Evolutionary conservation across 495 filamentous ascomycete genomes (phyloP), one percentile per base, ranked within the genome.

Genomic region (Neurospora intermedia): DNA sequence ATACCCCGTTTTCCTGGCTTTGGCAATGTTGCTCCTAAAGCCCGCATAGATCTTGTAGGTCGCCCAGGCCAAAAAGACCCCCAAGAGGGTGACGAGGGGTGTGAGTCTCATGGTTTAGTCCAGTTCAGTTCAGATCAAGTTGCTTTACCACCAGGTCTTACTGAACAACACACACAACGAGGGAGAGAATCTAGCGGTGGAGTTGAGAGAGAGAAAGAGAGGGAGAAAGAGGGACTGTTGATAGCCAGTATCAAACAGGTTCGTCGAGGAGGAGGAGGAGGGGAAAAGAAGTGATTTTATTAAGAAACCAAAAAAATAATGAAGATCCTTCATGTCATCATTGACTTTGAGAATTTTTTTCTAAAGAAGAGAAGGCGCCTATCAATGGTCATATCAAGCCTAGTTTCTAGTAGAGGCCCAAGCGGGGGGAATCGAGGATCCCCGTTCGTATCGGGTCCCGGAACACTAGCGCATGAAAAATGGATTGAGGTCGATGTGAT

Each of bases 1-100:
- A 13, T 87, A 72, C 0, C 83, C 83, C 15, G 81, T 81, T 46
- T 77, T 77, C 74, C 84, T 83, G n/a, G 86, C 86, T 6, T 78
- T 78, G 2, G 78, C 77, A 41, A 86, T 84, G 62, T 86, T 85
- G 10, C 69, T 76, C 15, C 73, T 76, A 59, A 85, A 77, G 35
- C 78, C 82, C 1, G 76, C 74, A 54, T 79, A 46, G 54, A 75
- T 70, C 43, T 69, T 77, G 73, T 78, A 80, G 38, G 75, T 38
- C 10, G 66, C 40, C 31, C 71, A 74, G 0, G 54, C 71, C 6
- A 73, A 39, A 27, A 69, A 66, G 9, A 72, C 71, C 45, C 73
- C 78, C 6, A 74, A 11, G 72, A 75, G 73, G 43, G 73, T 38
- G 35, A 4, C 46, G 31, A 75, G 45, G 2, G 78, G 54, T 15